Percentiles rank a stretch among this genome's conserved stretches.
phyloP scores from a whole-genome alignment of 805 yeast genomes.

The Teunomyces aglyptinius region DNA sequence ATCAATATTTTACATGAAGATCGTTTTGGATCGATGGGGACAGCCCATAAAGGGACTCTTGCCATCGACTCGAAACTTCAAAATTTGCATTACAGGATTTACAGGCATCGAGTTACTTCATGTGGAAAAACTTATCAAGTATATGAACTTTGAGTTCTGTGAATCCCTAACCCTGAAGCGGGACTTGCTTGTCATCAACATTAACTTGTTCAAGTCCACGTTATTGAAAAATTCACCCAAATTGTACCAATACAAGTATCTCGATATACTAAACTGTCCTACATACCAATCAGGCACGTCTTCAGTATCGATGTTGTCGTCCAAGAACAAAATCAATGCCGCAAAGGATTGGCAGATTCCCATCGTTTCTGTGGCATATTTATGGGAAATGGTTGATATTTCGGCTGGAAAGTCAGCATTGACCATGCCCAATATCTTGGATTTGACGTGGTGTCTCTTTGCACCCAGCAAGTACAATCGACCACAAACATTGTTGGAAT shows the following conservation, averaged over 20 bases:
- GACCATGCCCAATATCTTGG: conserved; percentile 40
- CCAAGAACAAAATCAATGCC: conserved; percentile 55
- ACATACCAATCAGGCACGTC: conserved; percentile 29
- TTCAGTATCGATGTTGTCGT: conserved; percentile 39
- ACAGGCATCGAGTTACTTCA: conserved; percentile 75
- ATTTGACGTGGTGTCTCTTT: conserved; percentile 55
- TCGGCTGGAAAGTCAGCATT: conserved; percentile 19
- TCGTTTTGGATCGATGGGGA: conserved; percentile 62
- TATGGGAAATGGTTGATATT: conserved; percentile 50
- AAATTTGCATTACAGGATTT: conserved; percentile 67
- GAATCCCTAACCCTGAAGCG: conserved; percentile 49
- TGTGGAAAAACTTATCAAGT: conserved; percentile 56
- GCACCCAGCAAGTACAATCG: conserved; percentile 39
- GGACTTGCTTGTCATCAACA: conserved; percentile 57
- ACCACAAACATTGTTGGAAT: conserved; percentile 22
- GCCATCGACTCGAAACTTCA: conserved; percentile 20
- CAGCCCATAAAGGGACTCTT: conserved; percentile 43
- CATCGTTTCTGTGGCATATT: conserved; percentile 51
- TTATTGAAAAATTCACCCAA: conserved; percentile 39
- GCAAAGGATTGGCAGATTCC: conserved; percentile 60
- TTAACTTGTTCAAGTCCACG: conserved; percentile 42
- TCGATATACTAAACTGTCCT: conserved; percentile 35
- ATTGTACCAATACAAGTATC: conserved; percentile 36
- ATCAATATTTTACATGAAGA: conserved; percentile 54
- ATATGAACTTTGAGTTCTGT: conserved; percentile 51